Percentiles rank a stretch among this genome's conserved stretches.
These are phyloP conservation scores for Ambrosia hybrid DNA, from an alignment of 140 eudicot genomes.

Conservation along the genomic window DNA sequence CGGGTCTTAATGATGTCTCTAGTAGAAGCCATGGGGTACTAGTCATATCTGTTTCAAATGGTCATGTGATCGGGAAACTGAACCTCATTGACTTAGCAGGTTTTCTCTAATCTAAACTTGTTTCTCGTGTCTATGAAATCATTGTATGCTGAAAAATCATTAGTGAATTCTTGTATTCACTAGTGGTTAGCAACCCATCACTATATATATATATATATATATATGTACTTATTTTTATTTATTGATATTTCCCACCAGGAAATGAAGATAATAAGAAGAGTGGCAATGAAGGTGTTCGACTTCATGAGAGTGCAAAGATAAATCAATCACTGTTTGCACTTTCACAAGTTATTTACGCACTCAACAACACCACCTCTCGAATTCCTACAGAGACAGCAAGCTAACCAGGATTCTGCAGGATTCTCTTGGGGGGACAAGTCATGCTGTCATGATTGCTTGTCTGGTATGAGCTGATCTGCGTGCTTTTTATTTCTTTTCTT, in stretches of 20 bases:
- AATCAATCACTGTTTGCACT: conserved; percentile 83
- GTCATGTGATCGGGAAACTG: conserved; percentile 61
- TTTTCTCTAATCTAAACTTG: conserved; percentile 26
- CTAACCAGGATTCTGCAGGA: conserved; percentile 90
- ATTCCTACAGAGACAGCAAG: conserved; percentile 82
- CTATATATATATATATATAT: too few relatives aligned
- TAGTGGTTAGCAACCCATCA: too few relatives aligned
- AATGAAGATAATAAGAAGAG: conserved; percentile 86
- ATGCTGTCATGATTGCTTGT: conserved; percentile 89
- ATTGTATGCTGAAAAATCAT: too few relatives aligned
- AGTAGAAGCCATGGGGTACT: conserved; percentile 95
- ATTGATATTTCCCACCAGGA: conserved; percentile 42
- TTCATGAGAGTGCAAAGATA: conserved; percentile 88
- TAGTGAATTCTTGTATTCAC: too few relatives aligned
- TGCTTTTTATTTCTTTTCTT: neutral
- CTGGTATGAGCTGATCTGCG: conserved; percentile 47
- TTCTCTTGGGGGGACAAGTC: conserved; percentile 91
- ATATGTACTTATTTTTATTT: too few relatives aligned
- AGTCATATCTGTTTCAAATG: conserved; percentile 52
- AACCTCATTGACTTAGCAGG: conserved; percentile 98
- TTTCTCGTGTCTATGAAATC: neutral
- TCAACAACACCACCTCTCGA: conserved; percentile 54
- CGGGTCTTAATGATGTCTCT: conserved; percentile 83
- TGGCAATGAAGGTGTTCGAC: conserved; percentile 80
- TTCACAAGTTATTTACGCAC: conserved; percentile 84